phyloP scores from a whole-genome alignment of 2,329 filamentous ascomycete genomes.

The Fusarium kyushuense region DNA sequence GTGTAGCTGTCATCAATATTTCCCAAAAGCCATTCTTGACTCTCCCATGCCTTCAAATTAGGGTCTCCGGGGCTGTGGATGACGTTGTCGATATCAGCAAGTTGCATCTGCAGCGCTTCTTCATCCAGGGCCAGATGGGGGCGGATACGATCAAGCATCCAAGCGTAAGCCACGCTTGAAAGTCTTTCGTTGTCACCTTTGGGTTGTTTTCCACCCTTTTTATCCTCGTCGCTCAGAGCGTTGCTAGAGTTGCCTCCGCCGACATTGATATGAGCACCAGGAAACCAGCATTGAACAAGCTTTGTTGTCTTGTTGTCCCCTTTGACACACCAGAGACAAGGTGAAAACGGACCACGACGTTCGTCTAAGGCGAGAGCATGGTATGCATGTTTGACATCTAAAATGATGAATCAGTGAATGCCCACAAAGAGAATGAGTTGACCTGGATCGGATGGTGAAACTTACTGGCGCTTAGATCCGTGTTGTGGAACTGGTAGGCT shows the following conservation, averaged over 20 bases:
- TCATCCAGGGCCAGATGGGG: slow-evolving; percentile 11
- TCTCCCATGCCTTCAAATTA: background rate
- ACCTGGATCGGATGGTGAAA: background rate
- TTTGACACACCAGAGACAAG: slow-evolving; percentile 11
- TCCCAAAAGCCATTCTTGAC: slow-evolving; percentile 10
- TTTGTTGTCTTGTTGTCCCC: slow-evolving; percentile 1
- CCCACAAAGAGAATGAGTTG: background rate
- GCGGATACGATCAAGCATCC: slow-evolving; percentile 14
- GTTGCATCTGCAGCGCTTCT: slow-evolving; percentile 12
- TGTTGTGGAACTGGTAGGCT: slow-evolving; percentile 17
- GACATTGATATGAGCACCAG: slow-evolving; percentile 18
- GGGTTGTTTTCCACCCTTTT: background rate
- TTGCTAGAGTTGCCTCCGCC: slow-evolving; percentile 16
- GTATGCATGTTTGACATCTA: slow-evolving; percentile 20
- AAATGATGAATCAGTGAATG: background rate
- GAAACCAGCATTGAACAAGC: slow-evolving; percentile 19
- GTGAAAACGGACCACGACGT: slow-evolving; percentile 9
- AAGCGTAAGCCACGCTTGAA: slow-evolving; percentile 13
- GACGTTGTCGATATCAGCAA: slow-evolving; percentile 4
- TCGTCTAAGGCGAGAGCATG: slow-evolving; percentile 12
- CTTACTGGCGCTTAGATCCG: slow-evolving; percentile 12
- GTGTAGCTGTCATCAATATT: slow-evolving; percentile 16
- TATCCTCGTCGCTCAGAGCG: slow-evolving; percentile 1
- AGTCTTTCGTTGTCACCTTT: slow-evolving; percentile 4
- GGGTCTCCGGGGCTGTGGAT: slow-evolving; percentile 4